Evolutionary conservation across 345 rosid species (phyloP), one percentile per base, ranked within the genome.

Genomic region (Moricandia arvensis): DNA sequence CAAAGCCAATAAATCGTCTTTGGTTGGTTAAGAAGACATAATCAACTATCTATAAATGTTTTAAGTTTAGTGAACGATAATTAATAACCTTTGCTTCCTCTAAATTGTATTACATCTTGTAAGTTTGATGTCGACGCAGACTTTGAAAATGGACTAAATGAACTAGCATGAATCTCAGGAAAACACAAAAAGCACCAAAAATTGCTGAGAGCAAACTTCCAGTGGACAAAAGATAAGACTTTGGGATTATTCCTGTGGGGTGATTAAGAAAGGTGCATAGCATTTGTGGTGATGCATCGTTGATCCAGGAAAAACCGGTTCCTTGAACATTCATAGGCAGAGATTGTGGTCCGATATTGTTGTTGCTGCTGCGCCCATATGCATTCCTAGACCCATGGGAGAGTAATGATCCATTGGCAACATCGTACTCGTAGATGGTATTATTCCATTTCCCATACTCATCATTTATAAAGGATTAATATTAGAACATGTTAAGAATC

Each of bases 361-460:
- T 62, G 69, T 2, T 62, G 66, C 35, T n/a, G n/a, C n/a, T n/a
- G 35, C 59, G 0, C 59, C 45, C 73, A 69, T 65, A 45, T 64
- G 75, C 76, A 71, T 64, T 10, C 72, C 68, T 13, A 72, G 34
- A 78, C 58, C 67, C 73, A 21, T 18, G 29, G 59, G 59, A 54
- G 29, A 54, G 59, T 54, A 54, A 21, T 54, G 55, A 78, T 49
- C 67, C 73, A 78, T 47, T 45, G 80, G 73, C 12, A 71, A 59
- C 73, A 77, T 72, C 5, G 7, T 59, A 1, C 72, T 77, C 7
- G 11, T 65, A 3, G 77, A 78, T 33, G 86, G 80, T 59, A 64
- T 78, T 47, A 80, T 6, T 45, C 85, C 78, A 47, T 55, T 73
- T 80, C 87, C 82, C 77, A 86, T 83, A 37, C 82, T 82, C 94